Percentiles rank a stretch among this genome's conserved stretches.
phyloP scores from a whole-genome alignment of 345 rosid species.

The Lepidium aucheri region DNA sequence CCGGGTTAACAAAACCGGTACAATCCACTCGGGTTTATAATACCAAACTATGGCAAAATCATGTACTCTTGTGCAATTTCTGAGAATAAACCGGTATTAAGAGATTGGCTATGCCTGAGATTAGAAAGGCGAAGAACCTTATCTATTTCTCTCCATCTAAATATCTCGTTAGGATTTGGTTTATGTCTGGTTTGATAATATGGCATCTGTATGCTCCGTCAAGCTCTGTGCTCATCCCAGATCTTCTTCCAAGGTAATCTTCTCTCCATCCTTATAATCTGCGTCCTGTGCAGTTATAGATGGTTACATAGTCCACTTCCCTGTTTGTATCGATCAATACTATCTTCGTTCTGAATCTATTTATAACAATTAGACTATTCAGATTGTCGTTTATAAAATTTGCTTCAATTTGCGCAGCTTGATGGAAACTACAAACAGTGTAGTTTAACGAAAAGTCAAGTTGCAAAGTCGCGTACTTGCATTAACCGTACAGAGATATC shows the following conservation, averaged over 20 bases:
- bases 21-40: background rate
- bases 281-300: background rate
- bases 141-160: constrained; percentile 7
- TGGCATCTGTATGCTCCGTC: constrained; percentile 25
- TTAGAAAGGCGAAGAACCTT: constrained; percentile 4
- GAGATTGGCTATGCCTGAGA: background rate
- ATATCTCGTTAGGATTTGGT: background rate
- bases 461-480: constrained; percentile 19
- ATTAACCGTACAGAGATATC: constrained; percentile 7
- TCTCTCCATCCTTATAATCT: background rate
- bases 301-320: background rate
- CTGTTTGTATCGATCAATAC: too few relatives aligned
- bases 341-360: too few relatives aligned
- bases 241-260: constrained; percentile 25
- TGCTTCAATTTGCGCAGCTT: background rate
- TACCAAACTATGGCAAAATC: background rate
- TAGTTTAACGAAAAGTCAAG: constrained; percentile 1
- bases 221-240: constrained; percentile 17
- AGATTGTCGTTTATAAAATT: background rate
- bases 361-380: too few relatives aligned
- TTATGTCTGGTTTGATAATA: background rate
- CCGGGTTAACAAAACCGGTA: background rate
- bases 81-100: background rate
- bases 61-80: too few relatives aligned
- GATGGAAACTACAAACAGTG: constrained; percentile 3